phyloP scores from a whole-genome alignment of 345 rosid species.

The Adansonia digitata region DNA sequence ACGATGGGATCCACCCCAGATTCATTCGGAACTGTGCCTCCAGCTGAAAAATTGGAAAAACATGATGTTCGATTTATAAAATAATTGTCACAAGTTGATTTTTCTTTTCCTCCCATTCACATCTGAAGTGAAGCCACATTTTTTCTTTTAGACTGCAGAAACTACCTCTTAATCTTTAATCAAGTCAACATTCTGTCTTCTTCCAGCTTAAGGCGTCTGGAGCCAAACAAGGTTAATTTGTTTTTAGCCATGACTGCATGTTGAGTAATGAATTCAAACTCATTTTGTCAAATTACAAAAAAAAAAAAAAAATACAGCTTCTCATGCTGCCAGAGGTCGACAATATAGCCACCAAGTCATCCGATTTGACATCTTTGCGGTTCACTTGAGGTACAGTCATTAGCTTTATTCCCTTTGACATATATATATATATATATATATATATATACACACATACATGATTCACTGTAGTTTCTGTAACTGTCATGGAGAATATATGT shows the following conservation, averaged over 20 bases:
- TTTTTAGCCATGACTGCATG: not conserved
- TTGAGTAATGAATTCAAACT: not conserved
- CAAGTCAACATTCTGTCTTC: constrained; percentile 13
- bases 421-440: too few species aligned
- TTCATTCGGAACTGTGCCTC: constrained; percentile 1
- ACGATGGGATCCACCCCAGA: constrained; percentile 27
- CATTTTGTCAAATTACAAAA: not conserved
- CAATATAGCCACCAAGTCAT: not conserved
- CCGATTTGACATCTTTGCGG: not conserved
- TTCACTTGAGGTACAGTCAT: not conserved
- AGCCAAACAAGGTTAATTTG: not conserved
- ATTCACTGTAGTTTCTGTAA: too few species aligned
- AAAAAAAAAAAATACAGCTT: not conserved
- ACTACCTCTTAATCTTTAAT: not conserved
- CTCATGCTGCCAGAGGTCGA: not conserved
- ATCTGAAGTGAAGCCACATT: constrained; percentile 16
- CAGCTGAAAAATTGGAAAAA: not conserved
- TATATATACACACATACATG: too few species aligned
- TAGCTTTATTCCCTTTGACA: not conserved
- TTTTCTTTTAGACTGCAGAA: not conserved
- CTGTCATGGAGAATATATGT: too few species aligned
- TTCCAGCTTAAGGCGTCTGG: not conserved
- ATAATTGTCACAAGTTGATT: not conserved
- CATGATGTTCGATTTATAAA: not conserved
- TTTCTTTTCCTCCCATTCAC: constrained; percentile 25